These are phyloP conservation scores for Aeschynomene evenia DNA, from an alignment of 306 rosid species.

Conservation along the genomic window DNA sequence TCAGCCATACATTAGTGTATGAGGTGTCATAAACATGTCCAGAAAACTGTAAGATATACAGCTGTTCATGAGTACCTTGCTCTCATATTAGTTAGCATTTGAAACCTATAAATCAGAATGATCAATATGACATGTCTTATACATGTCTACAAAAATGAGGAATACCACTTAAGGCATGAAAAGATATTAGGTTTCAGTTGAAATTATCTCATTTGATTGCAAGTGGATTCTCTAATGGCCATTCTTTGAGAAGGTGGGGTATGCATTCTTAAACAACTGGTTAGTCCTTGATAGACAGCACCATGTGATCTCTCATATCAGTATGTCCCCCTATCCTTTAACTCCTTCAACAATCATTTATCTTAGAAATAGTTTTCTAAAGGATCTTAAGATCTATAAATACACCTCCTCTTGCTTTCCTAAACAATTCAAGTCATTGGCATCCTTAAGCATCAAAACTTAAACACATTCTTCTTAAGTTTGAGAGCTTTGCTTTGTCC, in stretches of 20 bases:
- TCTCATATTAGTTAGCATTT: background rate
- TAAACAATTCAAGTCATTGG: constrained; percentile 18
- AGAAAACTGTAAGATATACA: background rate
- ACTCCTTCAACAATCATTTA: background rate
- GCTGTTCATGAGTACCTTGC: background rate
- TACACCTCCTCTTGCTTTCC: constrained; percentile 10
- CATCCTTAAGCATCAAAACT: constrained; percentile 12
- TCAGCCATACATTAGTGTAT: no score
- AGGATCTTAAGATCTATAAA: constrained; percentile 24
- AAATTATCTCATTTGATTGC: background rate
- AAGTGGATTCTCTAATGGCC: background rate
- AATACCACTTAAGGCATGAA: background rate
- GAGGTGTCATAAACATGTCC: no score
- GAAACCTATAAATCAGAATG: background rate
- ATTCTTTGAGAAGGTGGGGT: constrained; percentile 20
- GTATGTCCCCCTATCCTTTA: background rate
- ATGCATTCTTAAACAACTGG: background rate
- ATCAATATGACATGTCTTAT: constrained; percentile 14
- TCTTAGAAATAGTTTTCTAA: background rate
- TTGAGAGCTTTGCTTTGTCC: background rate
- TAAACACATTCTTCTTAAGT: background rate
- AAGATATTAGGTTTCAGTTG: background rate
- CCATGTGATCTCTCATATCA: constrained; percentile 29
- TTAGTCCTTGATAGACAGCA: constrained; percentile 14
- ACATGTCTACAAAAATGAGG: constrained; percentile 21